Base-by-base conservation (phyloP, 257 asterid genomes). In the Echites panduratus region DNA sequence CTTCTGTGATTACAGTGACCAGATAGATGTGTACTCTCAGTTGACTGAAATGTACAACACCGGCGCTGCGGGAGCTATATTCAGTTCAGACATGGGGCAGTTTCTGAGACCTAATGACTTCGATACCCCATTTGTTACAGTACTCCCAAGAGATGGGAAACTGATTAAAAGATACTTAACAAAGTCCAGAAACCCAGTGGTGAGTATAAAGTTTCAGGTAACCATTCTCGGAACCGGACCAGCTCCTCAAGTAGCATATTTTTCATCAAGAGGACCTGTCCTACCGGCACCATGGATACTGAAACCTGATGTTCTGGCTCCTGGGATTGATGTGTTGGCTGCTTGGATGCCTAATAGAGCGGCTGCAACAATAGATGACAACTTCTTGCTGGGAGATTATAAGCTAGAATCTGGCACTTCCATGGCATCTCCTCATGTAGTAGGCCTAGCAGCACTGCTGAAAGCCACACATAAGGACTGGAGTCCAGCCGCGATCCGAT, bases 241-340 rank as follows among this genome's bases (percentile, higher is more conserved):
- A 9, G 65, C 79, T 40, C 79, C 79, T 22, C 75, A 76, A 40
- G 71, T 70, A 5, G 75, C 75, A 2, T 19, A 53, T 47, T 77
- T 78, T 73, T 66, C 78, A 19, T 68, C 75, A 26, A 43, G 79
- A 27, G 75, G 79, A 0, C 79, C 79, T 24, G 71, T 69, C 6
- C 65, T 59, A 1, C 75, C 53, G 20, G 75, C 75, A 17, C 79
- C 75, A 7, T 48, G 75, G 70, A 48, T 38, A 16, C 10, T 75
- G 24, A 75, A 75, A 62, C 79, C 79, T 11, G 79, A 76, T 41
- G 7, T 76, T 8, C n/a, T 76, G 24, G 66, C 75, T 11, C 75
- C 79, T 0, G 79, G 79, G 9, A 66, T 61, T 19, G 58, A 70
- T 19, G 43, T 70, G 7, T 66, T 70, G 27, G 76, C 52, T 1